These are phyloP conservation scores for Kodamaea hsintzibuensis DNA, from an alignment of 805 yeast species.

Conservation along the genomic window DNA sequence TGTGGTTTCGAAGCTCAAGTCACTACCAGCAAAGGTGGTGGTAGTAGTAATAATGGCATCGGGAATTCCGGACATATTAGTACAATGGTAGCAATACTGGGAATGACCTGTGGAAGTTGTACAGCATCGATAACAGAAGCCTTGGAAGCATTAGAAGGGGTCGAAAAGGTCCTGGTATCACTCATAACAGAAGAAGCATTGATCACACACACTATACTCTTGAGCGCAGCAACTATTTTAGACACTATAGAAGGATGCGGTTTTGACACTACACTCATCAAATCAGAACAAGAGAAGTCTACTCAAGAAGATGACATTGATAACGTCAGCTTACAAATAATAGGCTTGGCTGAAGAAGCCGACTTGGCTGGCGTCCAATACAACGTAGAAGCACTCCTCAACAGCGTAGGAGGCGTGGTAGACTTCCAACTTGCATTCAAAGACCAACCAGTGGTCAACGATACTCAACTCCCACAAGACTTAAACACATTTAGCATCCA, in stretches of 20 bases:
- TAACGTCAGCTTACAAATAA: slow-evolving; percentile 29
- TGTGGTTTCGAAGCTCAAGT: slow-evolving; percentile 38
- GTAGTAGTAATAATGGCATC: too few species aligned
- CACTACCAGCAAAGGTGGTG: background rate
- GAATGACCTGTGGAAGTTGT: slow-evolving; percentile 47
- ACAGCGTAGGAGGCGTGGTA: slow-evolving; percentile 31
- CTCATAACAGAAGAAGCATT: slow-evolving; percentile 39
- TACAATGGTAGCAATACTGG: slow-evolving; percentile 15
- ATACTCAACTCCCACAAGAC: slow-evolving; percentile 14
- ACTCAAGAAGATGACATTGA: slow-evolving; percentile 23
- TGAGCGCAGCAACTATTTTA: slow-evolving; percentile 18
- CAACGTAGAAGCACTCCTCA: slow-evolving; percentile 41
- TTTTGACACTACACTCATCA: slow-evolving; percentile 21
- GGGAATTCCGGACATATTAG: background rate
- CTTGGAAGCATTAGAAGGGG: slow-evolving; percentile 25
- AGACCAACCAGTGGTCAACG: slow-evolving; percentile 2
- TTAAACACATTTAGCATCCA: slow-evolving; percentile 16
- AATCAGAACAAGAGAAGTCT: background rate
- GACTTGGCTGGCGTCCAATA: slow-evolving; percentile 34
- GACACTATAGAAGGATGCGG: slow-evolving; percentile 34
- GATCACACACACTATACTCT: slow-evolving; percentile 18
- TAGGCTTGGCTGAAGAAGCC: slow-evolving; percentile 29
- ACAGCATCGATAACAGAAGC: slow-evolving; percentile 40
- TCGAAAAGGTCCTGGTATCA: slow-evolving; percentile 31
- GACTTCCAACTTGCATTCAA: slow-evolving; percentile 26